Percentiles rank a stretch among this genome's conserved stretches.
phyloP scores from a whole-genome alignment of 208 protist species.

The Wallacemonas rigidus region DNA sequence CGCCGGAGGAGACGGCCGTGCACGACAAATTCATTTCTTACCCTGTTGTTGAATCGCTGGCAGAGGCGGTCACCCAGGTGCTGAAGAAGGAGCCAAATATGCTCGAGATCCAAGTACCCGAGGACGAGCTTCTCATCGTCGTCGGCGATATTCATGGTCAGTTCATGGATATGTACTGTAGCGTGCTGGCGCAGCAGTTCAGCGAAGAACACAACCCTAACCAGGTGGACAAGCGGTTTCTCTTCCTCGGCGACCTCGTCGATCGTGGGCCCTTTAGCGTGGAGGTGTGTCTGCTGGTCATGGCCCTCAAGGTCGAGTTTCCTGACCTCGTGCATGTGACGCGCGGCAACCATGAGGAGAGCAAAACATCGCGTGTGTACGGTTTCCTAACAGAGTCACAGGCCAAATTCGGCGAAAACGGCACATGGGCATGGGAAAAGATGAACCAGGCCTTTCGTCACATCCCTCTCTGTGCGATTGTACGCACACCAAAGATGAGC shows the following conservation, averaged over 20 bases:
- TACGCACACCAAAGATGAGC: slow-evolving; percentile 70
- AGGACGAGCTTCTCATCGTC: slow-evolving; percentile 64
- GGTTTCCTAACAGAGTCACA: slow-evolving; percentile 58
- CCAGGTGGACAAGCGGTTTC: slow-evolving; percentile 44
- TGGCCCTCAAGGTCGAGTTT: slow-evolving; percentile 84
- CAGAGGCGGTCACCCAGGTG: slow-evolving; percentile 33
- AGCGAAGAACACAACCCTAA: slow-evolving; percentile 17
- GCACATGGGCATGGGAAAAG: slow-evolving; percentile 55
- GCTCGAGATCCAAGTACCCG: slow-evolving; percentile 35
- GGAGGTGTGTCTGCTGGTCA: slow-evolving; percentile 68
- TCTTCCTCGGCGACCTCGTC: slow-evolving; percentile 99
- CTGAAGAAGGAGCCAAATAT: slow-evolving; percentile 39
- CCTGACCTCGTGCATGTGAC: slow-evolving; percentile 76
- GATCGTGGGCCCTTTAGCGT: slow-evolving; percentile 80
- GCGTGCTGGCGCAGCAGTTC: slow-evolving; percentile 51
- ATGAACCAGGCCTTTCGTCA: slow-evolving; percentile 79
- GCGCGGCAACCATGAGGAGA: slow-evolving; percentile 89
- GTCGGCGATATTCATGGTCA: slow-evolving; percentile 86
- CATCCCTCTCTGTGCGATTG: slow-evolving; percentile 75
- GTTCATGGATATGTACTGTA: slow-evolving; percentile 67
- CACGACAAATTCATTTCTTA: slow-evolving; percentile 12
- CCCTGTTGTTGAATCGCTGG: not conserved
- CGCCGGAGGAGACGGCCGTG: not conserved
- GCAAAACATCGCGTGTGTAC: slow-evolving; percentile 75
- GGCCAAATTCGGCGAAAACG: slow-evolving; percentile 45